Evolutionary conservation across 1,139 yeast species (phyloP), one percentile per base, ranked within the genome.

Genomic region (Zygosaccharomyces pseudobailii): DNA sequence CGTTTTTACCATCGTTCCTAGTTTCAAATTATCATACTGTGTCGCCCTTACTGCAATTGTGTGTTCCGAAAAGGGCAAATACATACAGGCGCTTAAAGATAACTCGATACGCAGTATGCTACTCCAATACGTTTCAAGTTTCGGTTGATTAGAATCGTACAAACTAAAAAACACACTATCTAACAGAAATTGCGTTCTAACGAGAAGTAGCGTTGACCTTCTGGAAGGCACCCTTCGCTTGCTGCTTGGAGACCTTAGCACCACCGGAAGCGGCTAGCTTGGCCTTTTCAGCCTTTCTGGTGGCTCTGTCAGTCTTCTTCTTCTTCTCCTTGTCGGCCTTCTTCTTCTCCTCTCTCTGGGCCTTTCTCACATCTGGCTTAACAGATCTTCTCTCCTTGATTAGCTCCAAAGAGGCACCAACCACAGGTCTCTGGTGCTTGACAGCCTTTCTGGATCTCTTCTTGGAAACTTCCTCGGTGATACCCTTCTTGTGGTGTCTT

Each of bases 401-500:
- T 74, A 88, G 86, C 66, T 92, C 98, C 70, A 92, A 82, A 70
- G 97, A 87, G 73, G 97, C 98, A 83, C 99, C 98, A 66, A 90
- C 97, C 72, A 92, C 85, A 62, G 95, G 96, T 84, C 98, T 92
- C 81, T 90, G 97, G 77, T 85, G 82, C 87, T 94, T 92, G 77
- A 90, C 94, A 71, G 96, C 75, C 83, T 88, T 90, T 84, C 97
- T 92, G 68, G 94, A 66, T 79, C 96, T 88, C 87, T 87, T 94
- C 87, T 89, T 94, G 75, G 94, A 69, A 64, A 87, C 86, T 80
- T 92, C 98, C 82, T 92, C 98, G 71, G 97, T 84, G 72, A 90
- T 82, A 82, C 99, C 99, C 82, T 92, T 92, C 87, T 88, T 90
- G 95, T 92, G 97, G 80, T 90, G 96, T 80, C 96, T 87, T 85